Base-by-base conservation (phyloP, 2,329 filamentous ascomycete species). In the Davidsoniella australis region DNA sequence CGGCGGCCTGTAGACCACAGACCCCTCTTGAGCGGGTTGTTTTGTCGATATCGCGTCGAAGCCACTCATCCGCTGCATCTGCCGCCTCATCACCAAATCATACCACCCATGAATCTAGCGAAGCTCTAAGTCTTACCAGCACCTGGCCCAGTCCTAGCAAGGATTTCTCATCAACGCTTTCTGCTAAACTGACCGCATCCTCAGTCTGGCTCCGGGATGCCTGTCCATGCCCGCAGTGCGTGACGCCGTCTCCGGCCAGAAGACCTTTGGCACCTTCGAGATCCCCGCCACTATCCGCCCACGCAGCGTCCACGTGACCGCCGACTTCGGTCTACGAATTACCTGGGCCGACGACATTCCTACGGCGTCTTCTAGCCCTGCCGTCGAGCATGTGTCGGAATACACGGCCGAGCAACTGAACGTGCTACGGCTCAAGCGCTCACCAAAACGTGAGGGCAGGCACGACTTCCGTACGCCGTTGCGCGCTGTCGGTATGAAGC, bases 211-310 rank as follows among this genome's bases (percentile, higher is more conserved):
- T 78, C 14, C 73, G 76, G 23, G 76, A 80, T 55, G 62, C 64
- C 17, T 80, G 76, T 56, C 59, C 62, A 36, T 80, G 76, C 56
- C 50, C 60, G 0, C 56, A 56, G 9, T 80, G 76, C 58, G 66
- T 73, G 47, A 72, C 78, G 53, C 63, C 65, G 1, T 66, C 72
- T 78, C 76, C 1, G 75, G 74, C 41, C 75, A 80, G 54, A 75
- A 77, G 59, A 72, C 63, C 52, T 72, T 69, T 56, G 62, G 64
- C 1, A 68, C 66, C 3, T 61, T 62, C 24, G 64, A 69, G 29
- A 61, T 73, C 4, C 62, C 63, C 5, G 20, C 54, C 1, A 44
- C 57, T 9, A 63, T 69, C 24, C 45, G 54, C 10, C 58, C 69
- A 17, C 52, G 56, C 3, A 26, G 54, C 2, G 63, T 65, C 26